phyloP scores from a whole-genome alignment of 352 stramenopile genomes.

The Globisporangium apiculatum region DNA sequence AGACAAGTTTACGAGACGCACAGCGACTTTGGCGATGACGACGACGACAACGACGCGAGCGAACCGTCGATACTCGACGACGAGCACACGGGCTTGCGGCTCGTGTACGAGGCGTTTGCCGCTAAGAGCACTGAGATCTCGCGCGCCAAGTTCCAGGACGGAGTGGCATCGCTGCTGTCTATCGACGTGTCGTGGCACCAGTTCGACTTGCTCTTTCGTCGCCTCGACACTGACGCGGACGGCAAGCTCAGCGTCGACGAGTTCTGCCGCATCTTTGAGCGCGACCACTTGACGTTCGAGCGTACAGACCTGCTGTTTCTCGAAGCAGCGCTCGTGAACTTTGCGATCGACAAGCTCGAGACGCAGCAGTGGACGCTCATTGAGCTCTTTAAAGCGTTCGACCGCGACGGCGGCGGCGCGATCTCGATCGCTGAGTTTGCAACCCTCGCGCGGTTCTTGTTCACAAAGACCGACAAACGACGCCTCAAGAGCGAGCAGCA shows the following conservation, averaged over 20 bases:
- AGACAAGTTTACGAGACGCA: constrained; percentile 20
- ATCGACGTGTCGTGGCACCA: constrained; percentile 46
- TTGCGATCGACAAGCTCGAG: constrained; percentile 35
- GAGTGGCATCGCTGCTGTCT: constrained; percentile 19
- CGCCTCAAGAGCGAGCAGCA: constrained; percentile 16
- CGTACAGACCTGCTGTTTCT: constrained; percentile 24
- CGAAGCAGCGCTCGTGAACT: constrained; percentile 34
- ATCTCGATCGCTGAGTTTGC: constrained; percentile 47
- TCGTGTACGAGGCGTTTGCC: constrained; percentile 30
- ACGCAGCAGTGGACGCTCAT: constrained; percentile 36
- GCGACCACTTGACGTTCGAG: constrained; percentile 21
- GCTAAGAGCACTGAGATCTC: constrained; percentile 22
- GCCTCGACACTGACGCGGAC: constrained; percentile 26
- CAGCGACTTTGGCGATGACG: constrained; percentile 41
- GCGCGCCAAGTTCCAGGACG: constrained; percentile 35
- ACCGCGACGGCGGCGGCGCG: constrained; percentile 32
- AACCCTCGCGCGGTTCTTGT: constrained; percentile 39
- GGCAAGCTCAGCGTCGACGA: constrained; percentile 32
- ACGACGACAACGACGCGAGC: constrained; percentile 15
- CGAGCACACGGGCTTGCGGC: constrained; percentile 18
- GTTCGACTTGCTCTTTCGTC: constrained; percentile 43
- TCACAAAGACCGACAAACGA: constrained; percentile 16
- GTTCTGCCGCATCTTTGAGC: constrained; percentile 30
- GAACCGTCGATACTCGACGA: constrained; percentile 7
- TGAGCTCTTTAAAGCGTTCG: constrained; percentile 43